Percentiles rank a stretch among this genome's conserved stretches.
Evolutionary conservation across 495 filamentous ascomycete genomes (phyloP).

Genomic region (Podospora pseudopauciseta): DNA sequence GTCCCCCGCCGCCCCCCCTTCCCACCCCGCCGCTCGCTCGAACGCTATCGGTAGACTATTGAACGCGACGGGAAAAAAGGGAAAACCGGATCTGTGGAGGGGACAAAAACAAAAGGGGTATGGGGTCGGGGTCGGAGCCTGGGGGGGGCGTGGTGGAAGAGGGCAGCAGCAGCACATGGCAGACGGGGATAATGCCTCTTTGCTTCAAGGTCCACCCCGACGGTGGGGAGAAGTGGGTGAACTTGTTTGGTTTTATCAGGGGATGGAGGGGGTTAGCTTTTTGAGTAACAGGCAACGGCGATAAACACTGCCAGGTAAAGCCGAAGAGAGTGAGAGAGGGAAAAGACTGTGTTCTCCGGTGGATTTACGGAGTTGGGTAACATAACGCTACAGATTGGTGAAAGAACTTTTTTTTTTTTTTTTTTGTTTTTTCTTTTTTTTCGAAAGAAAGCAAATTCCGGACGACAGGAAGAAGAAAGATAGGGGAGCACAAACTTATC

Average conservation of each 20-base stretch:
- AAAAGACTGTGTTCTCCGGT: background rate
- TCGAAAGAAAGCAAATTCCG: background rate
- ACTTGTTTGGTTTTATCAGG: background rate
- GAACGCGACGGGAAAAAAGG: slow-evolving; percentile 1
- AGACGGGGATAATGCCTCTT: slow-evolving; percentile 5
- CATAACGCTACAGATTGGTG: background rate
- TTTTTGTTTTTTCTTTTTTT: too few species aligned
- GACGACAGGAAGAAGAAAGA: background rate
- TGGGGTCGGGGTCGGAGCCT: background rate
- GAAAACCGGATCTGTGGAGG: slow-evolving; percentile 3
- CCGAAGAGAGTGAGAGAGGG: background rate
- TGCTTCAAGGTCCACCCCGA: background rate
- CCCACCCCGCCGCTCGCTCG: background rate
- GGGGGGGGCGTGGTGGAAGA: background rate
- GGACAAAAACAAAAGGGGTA: background rate
- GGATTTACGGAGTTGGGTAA: background rate
- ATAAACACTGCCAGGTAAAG: background rate
- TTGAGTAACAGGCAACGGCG: background rate
- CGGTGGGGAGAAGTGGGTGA: background rate
- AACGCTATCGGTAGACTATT: slow-evolving; percentile 7
- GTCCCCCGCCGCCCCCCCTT: background rate
- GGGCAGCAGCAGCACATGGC: slow-evolving; percentile 4
- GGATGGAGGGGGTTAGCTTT: background rate
- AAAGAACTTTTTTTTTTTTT: too few species aligned
- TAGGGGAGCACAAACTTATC: background rate